Percentiles rank a stretch among this genome's conserved stretches.
These are phyloP conservation scores for Prototheca wickerhamii DNA, from an alignment of 163 green algal species.

Conservation along the genomic window DNA sequence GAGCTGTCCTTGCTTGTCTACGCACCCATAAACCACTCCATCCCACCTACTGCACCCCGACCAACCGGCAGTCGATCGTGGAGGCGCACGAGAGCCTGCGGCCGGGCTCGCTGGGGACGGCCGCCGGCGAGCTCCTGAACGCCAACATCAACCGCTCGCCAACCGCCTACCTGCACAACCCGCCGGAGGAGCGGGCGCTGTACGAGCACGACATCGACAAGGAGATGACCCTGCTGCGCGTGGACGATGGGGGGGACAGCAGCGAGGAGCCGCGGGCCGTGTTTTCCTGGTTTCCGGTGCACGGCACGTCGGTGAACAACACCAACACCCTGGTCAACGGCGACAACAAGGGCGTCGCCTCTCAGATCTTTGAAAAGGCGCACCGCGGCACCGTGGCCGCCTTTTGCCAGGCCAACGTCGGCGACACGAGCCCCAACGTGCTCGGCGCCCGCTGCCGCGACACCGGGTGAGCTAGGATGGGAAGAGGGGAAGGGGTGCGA, in stretches of 20 bases:
- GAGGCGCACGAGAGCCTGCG: slow-evolving; percentile 34
- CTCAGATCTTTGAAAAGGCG: slow-evolving; percentile 50
- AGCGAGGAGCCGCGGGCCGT: background rate
- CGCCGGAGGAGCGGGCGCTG: slow-evolving; percentile 43
- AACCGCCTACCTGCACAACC: slow-evolving; percentile 71
- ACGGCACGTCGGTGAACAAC: slow-evolving; percentile 82
- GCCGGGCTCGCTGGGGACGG: slow-evolving; percentile 26
- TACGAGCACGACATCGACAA: slow-evolving; percentile 69
- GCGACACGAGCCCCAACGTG: slow-evolving; percentile 68
- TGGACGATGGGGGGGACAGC: slow-evolving; percentile 19
- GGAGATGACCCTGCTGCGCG: slow-evolving; percentile 56
- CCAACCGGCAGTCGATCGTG: slow-evolving; percentile 26
- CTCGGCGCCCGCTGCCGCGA: slow-evolving; percentile 61
- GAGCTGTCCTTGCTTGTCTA: background rate
- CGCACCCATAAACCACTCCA: background rate
- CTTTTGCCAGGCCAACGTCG: slow-evolving; percentile 47
- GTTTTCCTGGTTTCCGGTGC: slow-evolving; percentile 67
- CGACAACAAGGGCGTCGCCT: slow-evolving; percentile 78
- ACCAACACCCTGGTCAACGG: slow-evolving; percentile 74
- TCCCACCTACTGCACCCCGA: background rate
- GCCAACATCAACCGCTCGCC: slow-evolving; percentile 71
- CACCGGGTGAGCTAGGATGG: slow-evolving; percentile 33
- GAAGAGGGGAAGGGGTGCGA: background rate
- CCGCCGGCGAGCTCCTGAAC: slow-evolving; percentile 44
- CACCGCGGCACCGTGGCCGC: slow-evolving; percentile 30